Conservation (phyloP, 305 asterid species). For the Plantago coronopus region DNA sequence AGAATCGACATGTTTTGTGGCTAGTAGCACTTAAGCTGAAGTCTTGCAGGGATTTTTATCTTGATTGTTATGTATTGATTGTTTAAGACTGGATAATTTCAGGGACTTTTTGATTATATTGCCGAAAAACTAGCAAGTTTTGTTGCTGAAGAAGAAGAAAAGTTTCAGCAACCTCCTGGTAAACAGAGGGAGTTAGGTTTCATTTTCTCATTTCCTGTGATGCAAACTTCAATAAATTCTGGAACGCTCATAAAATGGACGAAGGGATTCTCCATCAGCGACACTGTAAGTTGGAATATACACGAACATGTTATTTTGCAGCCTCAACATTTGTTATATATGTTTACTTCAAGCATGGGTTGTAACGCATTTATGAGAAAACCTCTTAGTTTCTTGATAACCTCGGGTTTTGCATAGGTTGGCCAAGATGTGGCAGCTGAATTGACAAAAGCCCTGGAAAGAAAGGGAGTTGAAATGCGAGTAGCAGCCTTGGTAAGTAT, state of each 20-base stretch:
- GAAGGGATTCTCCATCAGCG: slow-evolving; percentile 80
- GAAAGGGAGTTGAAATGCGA: slow-evolving; percentile 67
- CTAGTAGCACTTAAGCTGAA: no score
- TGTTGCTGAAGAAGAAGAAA: slow-evolving; percentile 60
- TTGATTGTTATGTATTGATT: background rate
- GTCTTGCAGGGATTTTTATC: no score
- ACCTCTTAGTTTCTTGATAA: no score
- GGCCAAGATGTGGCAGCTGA: slow-evolving; percentile 80
- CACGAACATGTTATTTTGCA: no score
- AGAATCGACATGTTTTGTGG: no score
- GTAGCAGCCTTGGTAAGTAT: slow-evolving; percentile 79
- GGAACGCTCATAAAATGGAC: slow-evolving; percentile 89
- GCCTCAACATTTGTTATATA: no score
- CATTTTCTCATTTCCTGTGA: slow-evolving; percentile 91
- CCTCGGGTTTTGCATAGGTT: slow-evolving; percentile 49
- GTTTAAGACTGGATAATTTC: slow-evolving; percentile 25
- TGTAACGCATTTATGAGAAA: no score
- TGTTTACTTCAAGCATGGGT: no score
- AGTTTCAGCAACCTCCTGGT: slow-evolving; percentile 58
- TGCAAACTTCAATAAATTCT: slow-evolving; percentile 80
- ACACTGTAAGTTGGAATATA: no score
- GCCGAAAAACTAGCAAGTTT: slow-evolving; percentile 69
- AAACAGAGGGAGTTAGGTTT: slow-evolving; percentile 75
- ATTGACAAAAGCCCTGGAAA: slow-evolving; percentile 67
- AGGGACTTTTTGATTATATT: slow-evolving; percentile 84